Conservation (phyloP, 2,329 filamentous ascomycete species). For the Fusarium ramigenum region DNA sequence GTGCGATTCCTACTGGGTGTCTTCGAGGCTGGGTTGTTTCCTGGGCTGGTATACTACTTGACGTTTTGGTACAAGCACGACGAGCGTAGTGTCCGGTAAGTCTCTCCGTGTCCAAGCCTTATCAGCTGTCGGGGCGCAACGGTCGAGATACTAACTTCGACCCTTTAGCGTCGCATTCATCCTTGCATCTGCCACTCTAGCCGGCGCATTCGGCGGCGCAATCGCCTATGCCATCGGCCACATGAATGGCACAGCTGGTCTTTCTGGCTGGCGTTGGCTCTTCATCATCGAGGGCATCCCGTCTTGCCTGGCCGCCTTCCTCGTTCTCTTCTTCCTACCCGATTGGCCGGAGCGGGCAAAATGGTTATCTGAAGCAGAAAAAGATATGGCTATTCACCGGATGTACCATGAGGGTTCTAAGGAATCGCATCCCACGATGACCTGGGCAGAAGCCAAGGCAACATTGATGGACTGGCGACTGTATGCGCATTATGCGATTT, state of each 20-base stretch:
- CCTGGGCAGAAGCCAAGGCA: conserved; percentile 73
- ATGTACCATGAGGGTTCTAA: conserved; percentile 59
- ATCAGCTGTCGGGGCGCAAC: background rate
- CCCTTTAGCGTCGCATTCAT: conserved; percentile 70
- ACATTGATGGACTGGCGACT: conserved; percentile 73
- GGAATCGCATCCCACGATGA: conserved; percentile 69
- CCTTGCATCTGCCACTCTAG: conserved; percentile 73
- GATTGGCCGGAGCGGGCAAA: conserved; percentile 72
- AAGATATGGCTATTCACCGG: conserved; percentile 59
- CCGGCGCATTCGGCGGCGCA: conserved; percentile 77
- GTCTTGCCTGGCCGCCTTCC: conserved; percentile 69
- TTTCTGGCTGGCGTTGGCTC: conserved; percentile 75
- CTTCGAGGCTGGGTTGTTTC: conserved; percentile 76
- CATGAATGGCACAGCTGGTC: conserved; percentile 70
- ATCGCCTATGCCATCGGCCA: conserved; percentile 77
- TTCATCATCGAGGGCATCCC: conserved; percentile 72
- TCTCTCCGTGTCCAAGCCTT: background rate
- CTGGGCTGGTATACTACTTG: conserved; percentile 68
- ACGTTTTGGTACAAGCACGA: conserved; percentile 79
- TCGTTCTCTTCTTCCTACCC: conserved; percentile 73
- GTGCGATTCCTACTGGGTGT: conserved; percentile 74
- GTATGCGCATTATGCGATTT: conserved; percentile 71
- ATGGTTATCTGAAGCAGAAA: conserved; percentile 70
- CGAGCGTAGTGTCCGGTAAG: conserved; percentile 70
- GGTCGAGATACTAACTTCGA: conserved; percentile 16